A percentile compares a stretch with the other conserved stretches of the same genome.
Conservation (phyloP, 2,329 filamentous ascomycete species). For the Xylariales sp. region DNA sequence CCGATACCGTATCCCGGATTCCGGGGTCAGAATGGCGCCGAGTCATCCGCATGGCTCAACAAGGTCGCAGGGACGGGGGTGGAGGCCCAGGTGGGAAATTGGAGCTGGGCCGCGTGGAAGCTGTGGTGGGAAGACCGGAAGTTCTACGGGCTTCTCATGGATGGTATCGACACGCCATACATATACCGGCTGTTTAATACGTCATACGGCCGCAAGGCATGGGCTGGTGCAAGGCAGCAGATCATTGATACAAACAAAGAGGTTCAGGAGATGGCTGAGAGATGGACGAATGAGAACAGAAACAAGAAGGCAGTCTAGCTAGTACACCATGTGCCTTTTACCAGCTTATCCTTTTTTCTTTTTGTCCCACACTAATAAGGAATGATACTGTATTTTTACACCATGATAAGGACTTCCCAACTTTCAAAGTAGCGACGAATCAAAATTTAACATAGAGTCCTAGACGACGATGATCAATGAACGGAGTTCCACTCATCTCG, state of each 20-base stretch:
- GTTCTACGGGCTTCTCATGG: slow-evolving; percentile 4
- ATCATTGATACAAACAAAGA: neutral
- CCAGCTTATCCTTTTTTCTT: too few species aligned
- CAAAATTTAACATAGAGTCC: too few species aligned
- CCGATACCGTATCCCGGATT: neutral
- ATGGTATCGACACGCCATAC: neutral
- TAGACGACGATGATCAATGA: too few species aligned
- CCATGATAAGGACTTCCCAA: too few species aligned
- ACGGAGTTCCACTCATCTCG: slow-evolving; percentile 10
- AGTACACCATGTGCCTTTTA: too few species aligned
- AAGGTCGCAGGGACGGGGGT: neutral
- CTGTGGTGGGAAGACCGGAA: slow-evolving; percentile 2
- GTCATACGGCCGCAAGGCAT: neutral
- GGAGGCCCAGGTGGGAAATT: neutral
- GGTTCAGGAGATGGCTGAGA: neutral
- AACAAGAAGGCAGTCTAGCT: too few species aligned
- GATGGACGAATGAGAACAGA: slow-evolving; percentile 1
- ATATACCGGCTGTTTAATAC: slow-evolving; percentile 4
- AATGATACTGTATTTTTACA: too few species aligned
- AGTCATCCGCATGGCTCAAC: slow-evolving; percentile 2
- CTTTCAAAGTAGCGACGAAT: too few species aligned
- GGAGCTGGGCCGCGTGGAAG: neutral
- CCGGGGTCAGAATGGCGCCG: neutral
- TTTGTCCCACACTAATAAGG: too few species aligned
- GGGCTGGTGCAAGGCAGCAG: neutral